These are phyloP conservation scores for Pholiota microspora DNA, from an alignment of 768 basidiomycete species.

Conservation along the genomic window DNA sequence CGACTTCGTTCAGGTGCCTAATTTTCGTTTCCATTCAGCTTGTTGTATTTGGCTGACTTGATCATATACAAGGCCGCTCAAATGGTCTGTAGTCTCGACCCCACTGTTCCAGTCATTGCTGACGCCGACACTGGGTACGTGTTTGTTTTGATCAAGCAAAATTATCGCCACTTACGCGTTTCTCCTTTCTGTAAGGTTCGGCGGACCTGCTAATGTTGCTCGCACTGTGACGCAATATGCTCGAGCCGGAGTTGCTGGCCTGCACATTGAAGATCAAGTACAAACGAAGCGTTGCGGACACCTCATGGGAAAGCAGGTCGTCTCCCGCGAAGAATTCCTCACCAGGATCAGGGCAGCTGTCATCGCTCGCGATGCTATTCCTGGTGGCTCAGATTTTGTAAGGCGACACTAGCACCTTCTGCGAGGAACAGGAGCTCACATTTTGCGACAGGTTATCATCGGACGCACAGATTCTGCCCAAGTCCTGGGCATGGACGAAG, in stretches of 20 bases:
- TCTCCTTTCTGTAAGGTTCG: slow-evolving; percentile 39
- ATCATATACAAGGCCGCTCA: slow-evolving; percentile 51
- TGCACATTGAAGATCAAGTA: slow-evolving; percentile 81
- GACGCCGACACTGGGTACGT: slow-evolving; percentile 74
- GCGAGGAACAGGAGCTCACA: background rate
- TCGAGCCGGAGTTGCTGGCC: slow-evolving; percentile 66
- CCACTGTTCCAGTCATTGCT: slow-evolving; percentile 68
- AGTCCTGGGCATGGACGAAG: slow-evolving; percentile 79
- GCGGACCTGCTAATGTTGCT: slow-evolving; percentile 71
- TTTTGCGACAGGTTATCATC: slow-evolving; percentile 54
- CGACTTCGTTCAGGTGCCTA: slow-evolving; percentile 61
- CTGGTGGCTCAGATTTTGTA: slow-evolving; percentile 76
- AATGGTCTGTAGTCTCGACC: slow-evolving; percentile 68
- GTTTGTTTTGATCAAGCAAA: background rate
- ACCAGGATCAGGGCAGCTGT: slow-evolving; percentile 77
- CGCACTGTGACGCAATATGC: slow-evolving; percentile 72
- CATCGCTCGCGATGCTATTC: slow-evolving; percentile 71
- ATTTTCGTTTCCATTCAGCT: background rate
- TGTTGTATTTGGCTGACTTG: background rate
- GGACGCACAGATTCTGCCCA: slow-evolving; percentile 79
- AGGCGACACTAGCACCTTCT: background rate
- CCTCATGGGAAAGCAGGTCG: slow-evolving; percentile 76
- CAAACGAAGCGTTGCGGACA: slow-evolving; percentile 81
- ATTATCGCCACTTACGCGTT: background rate
- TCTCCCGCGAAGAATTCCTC: slow-evolving; percentile 72